Conservation (phyloP, 345 rosid genomes). For the Eucalyptus globulus region DNA sequence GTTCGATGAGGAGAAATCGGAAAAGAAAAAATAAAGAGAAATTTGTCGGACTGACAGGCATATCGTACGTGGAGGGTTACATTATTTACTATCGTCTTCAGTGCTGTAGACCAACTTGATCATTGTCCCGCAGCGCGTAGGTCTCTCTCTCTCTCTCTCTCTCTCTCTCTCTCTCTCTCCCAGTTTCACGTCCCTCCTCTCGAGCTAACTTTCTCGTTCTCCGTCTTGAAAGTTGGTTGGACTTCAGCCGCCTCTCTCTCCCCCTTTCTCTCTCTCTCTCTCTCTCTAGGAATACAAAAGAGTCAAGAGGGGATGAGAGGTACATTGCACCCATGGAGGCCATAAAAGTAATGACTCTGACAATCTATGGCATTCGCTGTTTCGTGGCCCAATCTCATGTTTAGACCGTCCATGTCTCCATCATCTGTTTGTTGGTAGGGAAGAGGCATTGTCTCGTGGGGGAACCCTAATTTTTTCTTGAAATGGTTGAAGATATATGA, state of each 20-base stretch:
- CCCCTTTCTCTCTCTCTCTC: neutral
- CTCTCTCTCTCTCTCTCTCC: no score
- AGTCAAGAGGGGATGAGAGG: neutral
- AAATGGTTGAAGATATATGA: neutral
- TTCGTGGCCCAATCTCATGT: neutral
- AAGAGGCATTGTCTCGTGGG: neutral
- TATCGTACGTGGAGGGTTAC: neutral
- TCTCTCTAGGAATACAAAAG: neutral
- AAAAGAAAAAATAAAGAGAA: neutral
- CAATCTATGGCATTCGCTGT: neutral
- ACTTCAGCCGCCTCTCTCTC: neutral
- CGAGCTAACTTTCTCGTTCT: neutral
- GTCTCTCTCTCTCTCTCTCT: no score
- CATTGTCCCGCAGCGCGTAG: neutral
- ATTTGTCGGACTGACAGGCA: neutral
- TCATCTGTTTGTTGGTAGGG: neutral
- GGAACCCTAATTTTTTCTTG: neutral
- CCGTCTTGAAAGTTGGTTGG: slow-evolving; percentile 8
- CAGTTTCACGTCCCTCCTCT: neutral
- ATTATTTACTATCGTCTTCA: neutral
- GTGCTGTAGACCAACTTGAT: neutral
- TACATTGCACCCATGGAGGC: neutral
- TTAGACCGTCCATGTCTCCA: neutral
- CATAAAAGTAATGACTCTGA: neutral
- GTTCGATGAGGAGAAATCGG: neutral